Evolutionary conservation across 2,329 filamentous ascomycete genomes (phyloP).

Genomic region (Coniochaeta pulveracea): DNA sequence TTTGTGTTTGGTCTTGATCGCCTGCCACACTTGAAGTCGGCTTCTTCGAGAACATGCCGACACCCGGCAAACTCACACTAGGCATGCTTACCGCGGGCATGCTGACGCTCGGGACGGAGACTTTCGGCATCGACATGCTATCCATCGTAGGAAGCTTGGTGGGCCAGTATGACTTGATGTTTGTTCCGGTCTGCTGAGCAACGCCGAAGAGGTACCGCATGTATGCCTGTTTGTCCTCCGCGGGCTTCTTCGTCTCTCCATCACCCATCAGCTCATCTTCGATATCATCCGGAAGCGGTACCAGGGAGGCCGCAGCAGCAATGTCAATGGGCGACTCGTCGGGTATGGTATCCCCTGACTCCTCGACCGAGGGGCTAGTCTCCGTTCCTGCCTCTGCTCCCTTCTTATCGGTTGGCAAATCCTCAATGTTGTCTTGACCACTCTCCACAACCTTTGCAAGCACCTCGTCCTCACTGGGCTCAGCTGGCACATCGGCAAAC

Average conservation of each 20-base stretch:
- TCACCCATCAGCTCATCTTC: slow-evolving; percentile 17
- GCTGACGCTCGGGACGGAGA: slow-evolving; percentile 2
- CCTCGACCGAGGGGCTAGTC: slow-evolving; percentile 1
- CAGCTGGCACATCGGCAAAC: slow-evolving; percentile 12
- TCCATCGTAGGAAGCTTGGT: slow-evolving; percentile 24
- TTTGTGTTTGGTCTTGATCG: too few relatives aligned
- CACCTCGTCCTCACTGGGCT: slow-evolving; percentile 14
- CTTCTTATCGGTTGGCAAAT: slow-evolving; percentile 4
- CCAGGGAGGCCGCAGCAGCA: slow-evolving; percentile 36
- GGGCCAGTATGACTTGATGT: slow-evolving; percentile 32
- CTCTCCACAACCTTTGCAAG: slow-evolving; percentile 13
- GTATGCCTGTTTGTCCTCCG: slow-evolving; percentile 26
- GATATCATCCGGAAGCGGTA: slow-evolving; percentile 31
- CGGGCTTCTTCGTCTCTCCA: slow-evolving; percentile 20
- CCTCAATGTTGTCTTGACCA: slow-evolving; percentile 7
- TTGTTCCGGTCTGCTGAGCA: slow-evolving; percentile 35
- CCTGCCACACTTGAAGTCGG: too few relatives aligned
- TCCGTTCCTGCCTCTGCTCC: neutral
- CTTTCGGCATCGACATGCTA: slow-evolving; percentile 10
- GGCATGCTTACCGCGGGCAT: slow-evolving; percentile 11
- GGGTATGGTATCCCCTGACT: slow-evolving; percentile 18
- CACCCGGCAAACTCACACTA: slow-evolving; percentile 13
- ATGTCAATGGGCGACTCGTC: slow-evolving; percentile 41
- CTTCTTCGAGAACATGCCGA: slow-evolving; percentile 11
- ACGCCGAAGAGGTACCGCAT: slow-evolving; percentile 36